Percentiles rank a stretch among this genome's conserved stretches.
Evolutionary conservation across 1,284 basidiomycete genomes (phyloP).

Genomic region (Apiotrichum laibachii): DNA sequence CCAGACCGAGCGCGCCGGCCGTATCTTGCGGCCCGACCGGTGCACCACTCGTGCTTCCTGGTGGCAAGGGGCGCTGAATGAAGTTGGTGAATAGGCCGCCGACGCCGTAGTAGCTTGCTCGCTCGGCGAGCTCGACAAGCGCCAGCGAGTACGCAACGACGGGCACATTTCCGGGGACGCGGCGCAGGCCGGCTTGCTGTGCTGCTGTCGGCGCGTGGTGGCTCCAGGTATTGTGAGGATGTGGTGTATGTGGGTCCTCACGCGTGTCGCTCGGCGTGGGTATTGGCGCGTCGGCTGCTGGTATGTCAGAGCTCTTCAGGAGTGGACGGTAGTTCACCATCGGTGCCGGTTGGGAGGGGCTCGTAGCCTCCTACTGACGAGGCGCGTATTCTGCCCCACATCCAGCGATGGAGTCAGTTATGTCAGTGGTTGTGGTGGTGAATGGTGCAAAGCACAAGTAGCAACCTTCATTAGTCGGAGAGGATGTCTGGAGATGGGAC

Average conservation of each 20-base stretch:
- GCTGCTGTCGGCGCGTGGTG: background rate
- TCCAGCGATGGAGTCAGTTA: background rate
- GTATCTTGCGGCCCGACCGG: slow-evolving; percentile 17
- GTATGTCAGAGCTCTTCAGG: background rate
- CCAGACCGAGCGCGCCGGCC: slow-evolving; percentile 29
- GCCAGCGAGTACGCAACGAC: slow-evolving; percentile 25
- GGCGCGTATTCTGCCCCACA: background rate
- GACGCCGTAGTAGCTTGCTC: slow-evolving; percentile 35
- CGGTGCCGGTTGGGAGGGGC: background rate
- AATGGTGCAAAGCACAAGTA: background rate
- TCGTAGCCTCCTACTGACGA: background rate
- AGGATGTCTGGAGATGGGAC: too few relatives aligned
- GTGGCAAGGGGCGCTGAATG: slow-evolving; percentile 27
- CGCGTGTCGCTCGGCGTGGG: background rate
- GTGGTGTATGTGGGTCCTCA: background rate
- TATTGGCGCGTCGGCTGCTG: background rate
- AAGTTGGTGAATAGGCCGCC: slow-evolving; percentile 29
- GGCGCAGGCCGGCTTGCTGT: slow-evolving; percentile 14
- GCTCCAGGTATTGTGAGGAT: background rate
- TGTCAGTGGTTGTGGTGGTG: background rate
- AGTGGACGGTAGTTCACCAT: background rate
- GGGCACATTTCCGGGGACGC: slow-evolving; percentile 21
- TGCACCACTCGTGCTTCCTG: slow-evolving; percentile 23
- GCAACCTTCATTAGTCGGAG: too few relatives aligned
- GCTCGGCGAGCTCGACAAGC: slow-evolving; percentile 32